Percentiles rank a stretch among this genome's conserved stretches.
Conservation (phyloP, 2,329 filamentous ascomycete genomes). For the Aspergillus amoenus region DNA sequence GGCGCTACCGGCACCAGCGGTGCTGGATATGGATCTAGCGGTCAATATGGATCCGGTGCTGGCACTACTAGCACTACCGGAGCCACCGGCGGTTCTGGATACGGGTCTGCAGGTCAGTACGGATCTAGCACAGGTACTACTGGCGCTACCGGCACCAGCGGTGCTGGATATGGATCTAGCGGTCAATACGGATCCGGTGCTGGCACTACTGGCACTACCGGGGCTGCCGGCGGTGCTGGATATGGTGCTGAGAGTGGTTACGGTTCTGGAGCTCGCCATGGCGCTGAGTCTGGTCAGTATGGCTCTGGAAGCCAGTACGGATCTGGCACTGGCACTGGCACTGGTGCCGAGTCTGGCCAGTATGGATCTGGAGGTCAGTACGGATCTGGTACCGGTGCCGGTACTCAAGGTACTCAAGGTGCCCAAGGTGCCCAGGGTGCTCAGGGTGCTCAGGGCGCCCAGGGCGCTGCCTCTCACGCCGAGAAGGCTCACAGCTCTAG, state of each 20-base stretch:
- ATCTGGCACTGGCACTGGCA: background rate
- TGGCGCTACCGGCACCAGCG: no score
- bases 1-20: background rate
- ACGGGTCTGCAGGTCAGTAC: background rate
- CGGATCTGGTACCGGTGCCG: no score
- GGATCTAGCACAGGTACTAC: background rate
- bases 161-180: no score
- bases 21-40: background rate
- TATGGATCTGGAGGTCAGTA: no score
- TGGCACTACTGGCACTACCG: background rate
- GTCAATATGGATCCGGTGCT: background rate
- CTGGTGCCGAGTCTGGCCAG: background rate
- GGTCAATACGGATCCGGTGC: no score
- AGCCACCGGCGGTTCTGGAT: background rate
- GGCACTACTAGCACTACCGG: background rate
- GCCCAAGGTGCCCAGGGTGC: no score
- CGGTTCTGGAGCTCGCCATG: background rate
- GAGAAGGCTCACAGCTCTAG: constrained; percentile 21
- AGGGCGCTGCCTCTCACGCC: constrained; percentile 1
- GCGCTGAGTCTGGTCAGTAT: background rate
- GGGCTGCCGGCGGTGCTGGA: no score
- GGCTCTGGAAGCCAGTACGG: background rate
- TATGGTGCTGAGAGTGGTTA: no score
- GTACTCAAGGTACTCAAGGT: no score
- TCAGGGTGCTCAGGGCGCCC: no score